Base-by-base conservation (phyloP, 345 rosid species). In the Acer yangbiense region DNA sequence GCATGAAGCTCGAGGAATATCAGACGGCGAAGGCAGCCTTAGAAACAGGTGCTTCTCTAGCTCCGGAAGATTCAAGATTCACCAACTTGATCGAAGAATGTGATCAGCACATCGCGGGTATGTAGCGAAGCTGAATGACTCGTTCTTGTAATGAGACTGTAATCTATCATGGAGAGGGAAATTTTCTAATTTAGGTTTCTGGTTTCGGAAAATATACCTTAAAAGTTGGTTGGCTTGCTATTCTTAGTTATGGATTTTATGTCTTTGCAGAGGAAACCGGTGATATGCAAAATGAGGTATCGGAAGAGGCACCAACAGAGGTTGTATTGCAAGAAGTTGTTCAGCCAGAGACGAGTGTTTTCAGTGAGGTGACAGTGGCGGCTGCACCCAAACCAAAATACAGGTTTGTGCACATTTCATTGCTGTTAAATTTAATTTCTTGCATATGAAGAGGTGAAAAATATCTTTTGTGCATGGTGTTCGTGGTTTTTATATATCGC, bases 1-100 rank as follows among this genome's bases (percentile, higher is more conserved):
- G 97, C 82, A 84, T 93, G 85, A 92, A 90, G 84, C 98, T 97
- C 75, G 98, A 93, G 82, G 98, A 97, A 65, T 94, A 88, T 88
- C 69, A 85, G 39, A 91, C 94, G 16, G 98, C 99, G 7, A 93
- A 94, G 88, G 90, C 85, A 57, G 96, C 98, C 8, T 79, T 91
- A 65, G 94, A 93, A 87, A 73, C 68, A 18, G 99, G 98, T 23
- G 89, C 90, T 50, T 74, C 89, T 70, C 75, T 89, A 10, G 88
- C 87, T 5, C 93, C 92, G 0, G 88, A 54, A 76, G 91, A 97
- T 3, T 54, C 79, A 0, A 91, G 93, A 83, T 94, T 97, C 73
- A 77, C 83, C 63, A 88, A 87, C 76, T 82, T 93, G 83, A 91
- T 94, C 71, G 86, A 89, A 82, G 93, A 89, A 81, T 97, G 99